Evolutionary conservation across 352 stramenopile genomes (phyloP), one percentile per base, ranked within the genome.

Genomic region (Plasmopara muralis): DNA sequence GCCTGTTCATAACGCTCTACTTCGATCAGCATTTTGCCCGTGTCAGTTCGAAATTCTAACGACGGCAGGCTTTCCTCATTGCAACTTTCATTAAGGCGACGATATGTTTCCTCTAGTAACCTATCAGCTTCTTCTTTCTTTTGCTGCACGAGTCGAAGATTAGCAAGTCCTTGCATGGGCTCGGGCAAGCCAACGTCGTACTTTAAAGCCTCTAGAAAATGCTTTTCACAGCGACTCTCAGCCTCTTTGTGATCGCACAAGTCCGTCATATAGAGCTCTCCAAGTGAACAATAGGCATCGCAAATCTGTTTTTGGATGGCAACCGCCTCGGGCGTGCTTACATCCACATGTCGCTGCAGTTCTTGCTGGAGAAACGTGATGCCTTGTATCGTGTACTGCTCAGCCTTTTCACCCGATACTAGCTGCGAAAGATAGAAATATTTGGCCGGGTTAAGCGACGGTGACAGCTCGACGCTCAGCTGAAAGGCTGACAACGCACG

Each of bases 181-280:
- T 98, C 93, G 1, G 93, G 88, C 43, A 91, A 62, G 0, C 77
- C 79, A n/a, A 95, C 70, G 58, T 97, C 87, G 57, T 91, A 86
- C 66, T 89, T 80, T 60, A 98, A 77, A 33, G 95, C 93, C 28
- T 90, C 70, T 46, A 85, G 58, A 33, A 98, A 85, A 52, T 89
- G 91, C 2, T 72, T 70, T 68, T 98, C 93, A 64, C 95, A 98
- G 35, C 82, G 76, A 9, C 53, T 64, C 73, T 99, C 95, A 16
- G 96, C 96, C 61, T 98, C 85, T 52, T 94, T 70, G 64, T 87
- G 68, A 60, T 91, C 81, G 53, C 83, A 99, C 38, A 99, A 73
- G 65, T 99, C 95, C 25, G 95, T 98, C 79, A 99, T 92, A 70
- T 97, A 99, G 14, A 99, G 82, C 74, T 99, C 96, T 9, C 87